Base-by-base conservation (phyloP, 202 grass and related monocot genomes). In the Bolboschoenoplectus hybrid region DNA sequence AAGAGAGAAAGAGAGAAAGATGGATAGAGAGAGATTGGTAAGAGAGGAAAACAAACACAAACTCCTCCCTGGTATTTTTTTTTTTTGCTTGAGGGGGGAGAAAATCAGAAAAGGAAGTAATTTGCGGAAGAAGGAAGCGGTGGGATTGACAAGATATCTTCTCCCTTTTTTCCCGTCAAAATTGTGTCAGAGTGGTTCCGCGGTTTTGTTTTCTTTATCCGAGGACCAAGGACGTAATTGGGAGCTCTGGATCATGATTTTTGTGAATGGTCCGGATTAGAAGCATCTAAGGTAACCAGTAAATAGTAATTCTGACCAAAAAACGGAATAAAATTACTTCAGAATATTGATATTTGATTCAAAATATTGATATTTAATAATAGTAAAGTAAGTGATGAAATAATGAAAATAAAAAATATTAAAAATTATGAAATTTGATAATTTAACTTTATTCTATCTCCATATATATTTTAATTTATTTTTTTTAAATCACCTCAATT, bases 21-120 rank as follows among this genome's bases (percentile, higher is more conserved):
- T 45, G 63, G 81, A 83, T 61, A 64, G 81, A 61, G 74, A 58
- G 38, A 64, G 71, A 86, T 57, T 20, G 64, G 60, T 53, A 36
- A 75, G 46, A 20, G 67, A 45, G 65, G 8, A 3, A 75, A 32
- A 26, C 26, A 26, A 26, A 26, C 26, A 26, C 26, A 26, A 26
- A 32, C 13, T 41, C 19, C 44, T 74, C 74, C 20, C 45, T 7
- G 72, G 10, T 26, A 26, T 26, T 26, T 26, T 26, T 26, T 26
- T 26, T 38, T 56, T 78, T 55, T 77, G 74, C 5, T 78, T 52
- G 16, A 52, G 46, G 72, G 72, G 47, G 49, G 10, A 53, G 46
- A 34, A 52, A 70, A 17, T 57, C 9, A 57, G 1, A 6, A 46
- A 55, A 56, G 32, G 38, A 57, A 38, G 50, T 12, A 56, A 78